Conservation (phyloP, 2,329 filamentous ascomycete genomes). For the Diaporthe ampelina region DNA sequence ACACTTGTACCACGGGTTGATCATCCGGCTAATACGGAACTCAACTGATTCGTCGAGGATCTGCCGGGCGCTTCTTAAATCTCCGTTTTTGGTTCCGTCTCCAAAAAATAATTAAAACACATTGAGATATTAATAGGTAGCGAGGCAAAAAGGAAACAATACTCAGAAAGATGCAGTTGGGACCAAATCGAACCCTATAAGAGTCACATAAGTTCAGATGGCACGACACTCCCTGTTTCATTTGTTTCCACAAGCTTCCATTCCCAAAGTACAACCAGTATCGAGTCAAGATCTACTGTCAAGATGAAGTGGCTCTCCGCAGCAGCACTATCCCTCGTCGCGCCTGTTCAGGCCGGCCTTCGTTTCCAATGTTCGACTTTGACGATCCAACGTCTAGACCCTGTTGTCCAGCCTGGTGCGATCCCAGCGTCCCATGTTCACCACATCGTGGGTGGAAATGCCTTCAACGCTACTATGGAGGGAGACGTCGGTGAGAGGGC, state of each 20-base stretch:
- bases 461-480: conserved; percentile 46
- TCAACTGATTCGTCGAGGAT: conserved; percentile 13
- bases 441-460: conserved; percentile 46
- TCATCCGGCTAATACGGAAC: conserved; percentile 26
- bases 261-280: background rate
- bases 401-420: conserved; percentile 45
- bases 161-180: background rate
- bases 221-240: background rate
- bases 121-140: conserved; percentile 4
- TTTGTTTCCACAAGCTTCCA: conserved; percentile 13
- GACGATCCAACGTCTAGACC: conserved; percentile 48
- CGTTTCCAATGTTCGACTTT: conserved; percentile 50
- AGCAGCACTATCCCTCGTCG: conserved; percentile 39
- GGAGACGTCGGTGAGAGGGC: conserved; percentile 48
- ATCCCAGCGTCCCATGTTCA: conserved; percentile 45
- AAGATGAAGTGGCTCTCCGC: conserved; percentile 45
- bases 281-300: background rate
- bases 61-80: conserved; percentile 8
- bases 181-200: conserved; percentile 2
- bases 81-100: conserved; percentile 17
- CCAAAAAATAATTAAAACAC: background rate
- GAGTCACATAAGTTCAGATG: conserved; percentile 7
- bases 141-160: background rate
- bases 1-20: conserved; percentile 7
- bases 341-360: conserved; percentile 45